Conservation (phyloP, 1,139 yeast genomes). For the Candida tropicalis region DNA sequence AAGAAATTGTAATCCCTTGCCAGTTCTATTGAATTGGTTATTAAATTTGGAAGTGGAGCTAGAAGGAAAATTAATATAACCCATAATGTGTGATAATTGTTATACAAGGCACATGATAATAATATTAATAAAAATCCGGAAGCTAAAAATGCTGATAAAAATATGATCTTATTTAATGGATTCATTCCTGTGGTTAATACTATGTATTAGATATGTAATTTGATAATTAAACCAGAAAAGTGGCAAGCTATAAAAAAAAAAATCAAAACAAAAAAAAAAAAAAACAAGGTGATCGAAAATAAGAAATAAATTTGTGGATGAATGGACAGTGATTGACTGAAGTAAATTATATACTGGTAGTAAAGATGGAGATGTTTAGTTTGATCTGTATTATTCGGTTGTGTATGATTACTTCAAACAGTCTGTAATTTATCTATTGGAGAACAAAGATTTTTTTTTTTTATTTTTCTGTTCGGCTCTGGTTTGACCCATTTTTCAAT, state of each 20-base stretch:
- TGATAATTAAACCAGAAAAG: background rate
- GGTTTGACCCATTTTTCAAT: background rate
- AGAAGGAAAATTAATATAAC: constrained; percentile 64
- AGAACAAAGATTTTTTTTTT: too few species aligned
- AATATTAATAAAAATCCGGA: constrained; percentile 73
- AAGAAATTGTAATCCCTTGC: constrained; percentile 57
- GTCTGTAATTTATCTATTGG: too few species aligned
- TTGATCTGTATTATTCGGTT: too few species aligned
- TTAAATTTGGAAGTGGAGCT: constrained; percentile 71
- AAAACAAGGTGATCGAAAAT: too few species aligned
- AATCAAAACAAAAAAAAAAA: too few species aligned
- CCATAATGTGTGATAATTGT: constrained; percentile 71
- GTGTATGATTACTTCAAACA: too few species aligned
- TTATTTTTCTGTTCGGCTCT: background rate
- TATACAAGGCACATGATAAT: constrained; percentile 71
- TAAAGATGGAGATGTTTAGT: too few species aligned
- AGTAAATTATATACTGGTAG: too few species aligned
- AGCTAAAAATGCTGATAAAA: constrained; percentile 70
- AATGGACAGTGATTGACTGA: too few species aligned
- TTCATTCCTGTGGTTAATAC: constrained; percentile 34
- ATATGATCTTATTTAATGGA: constrained; percentile 72
- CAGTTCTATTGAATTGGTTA: constrained; percentile 45
- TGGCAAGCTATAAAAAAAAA: too few species aligned
- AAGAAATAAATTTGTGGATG: too few species aligned
- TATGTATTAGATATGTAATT: background rate